Evolutionary conservation across 2,329 filamentous ascomycete genomes (phyloP), one percentile per base, ranked within the genome.

Genomic region (Chrysoporthe cubensis): DNA sequence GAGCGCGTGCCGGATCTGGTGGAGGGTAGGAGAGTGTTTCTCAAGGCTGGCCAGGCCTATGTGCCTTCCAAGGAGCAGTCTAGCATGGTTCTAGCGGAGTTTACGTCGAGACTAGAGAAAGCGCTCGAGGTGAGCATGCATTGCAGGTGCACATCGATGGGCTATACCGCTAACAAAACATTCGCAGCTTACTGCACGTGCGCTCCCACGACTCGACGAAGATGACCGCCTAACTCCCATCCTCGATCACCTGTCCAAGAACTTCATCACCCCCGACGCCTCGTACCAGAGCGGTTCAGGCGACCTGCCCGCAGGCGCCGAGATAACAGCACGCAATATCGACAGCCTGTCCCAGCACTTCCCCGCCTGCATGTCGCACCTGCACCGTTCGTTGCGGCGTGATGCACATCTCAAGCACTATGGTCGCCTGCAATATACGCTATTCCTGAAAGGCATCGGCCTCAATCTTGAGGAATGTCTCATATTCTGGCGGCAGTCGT

Each of bases 381-480:
- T 99, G 34, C 96, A 99, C 79, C 90, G 88, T 65, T 91, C 91
- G 3, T 84, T 99, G 43, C 91, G 94, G 66, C 91, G 94, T 69
- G 95, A 97, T 75, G 90, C 90, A 14, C 94, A 99, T 76, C 84
- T 99, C 71, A 97, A 97, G 80, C 94, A 99, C 79, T 97, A 86
- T 75, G 94, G 94, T 16, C 92, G 96, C 71, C 84, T 98, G 11
- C 96, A 99, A 80, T 99, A 98, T 82, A 93, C 92, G 0, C 87
- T 99, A 4, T 99, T 99, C 86, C 85, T 99, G 68, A 99, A 99
- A 80, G 96, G 96, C 54, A 93, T 98, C 68, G 96, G 96, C 0
- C 83, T 99, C 40, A 93, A 88, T 71, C 83, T 99, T n/a, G 94
- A 97, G 75, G 95, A 99, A 79, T 93, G 89, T 73, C 86, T 99